A percentile compares a stretch with the other conserved stretches of the same genome.
These are phyloP conservation scores for Aspergillus candidus DNA, from an alignment of 2,329 filamentous ascomycete genomes.

Conservation along the genomic window DNA sequence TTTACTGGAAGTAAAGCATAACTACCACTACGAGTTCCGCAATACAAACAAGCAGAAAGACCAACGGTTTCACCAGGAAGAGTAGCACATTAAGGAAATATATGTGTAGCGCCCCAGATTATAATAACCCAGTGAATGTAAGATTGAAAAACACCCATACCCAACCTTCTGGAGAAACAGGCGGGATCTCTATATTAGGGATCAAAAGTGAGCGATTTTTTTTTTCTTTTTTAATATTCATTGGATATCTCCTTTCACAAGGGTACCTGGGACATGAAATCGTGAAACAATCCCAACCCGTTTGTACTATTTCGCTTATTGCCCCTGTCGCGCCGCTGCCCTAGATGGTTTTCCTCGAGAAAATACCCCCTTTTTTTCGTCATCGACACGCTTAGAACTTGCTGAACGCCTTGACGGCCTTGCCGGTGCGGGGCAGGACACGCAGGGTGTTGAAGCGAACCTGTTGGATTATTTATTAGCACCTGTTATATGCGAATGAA, in stretches of 20 bases:
- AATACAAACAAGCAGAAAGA: too few species aligned
- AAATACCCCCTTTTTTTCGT: conserved; percentile 23
- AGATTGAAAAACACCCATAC: too few species aligned
- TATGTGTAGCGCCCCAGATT: too few species aligned
- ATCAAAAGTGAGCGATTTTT: conserved; percentile 30
- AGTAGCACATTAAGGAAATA: too few species aligned
- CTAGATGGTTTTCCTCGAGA: conserved; percentile 27
- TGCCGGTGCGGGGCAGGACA: conserved; percentile 94
- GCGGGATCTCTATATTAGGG: conserved; percentile 17
- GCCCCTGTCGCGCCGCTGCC: conserved; percentile 34
- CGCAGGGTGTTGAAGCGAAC: conserved; percentile 99
- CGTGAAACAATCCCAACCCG: conserved; percentile 36
- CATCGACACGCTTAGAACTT: conserved; percentile 73
- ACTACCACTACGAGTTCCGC: too few species aligned
- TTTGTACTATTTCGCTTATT: conserved; percentile 31
- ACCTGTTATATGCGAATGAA: not conserved
- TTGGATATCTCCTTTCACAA: conserved; percentile 36
- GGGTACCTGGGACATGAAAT: conserved; percentile 38
- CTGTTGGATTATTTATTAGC: conserved; percentile 42
- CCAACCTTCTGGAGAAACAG: too few species aligned
- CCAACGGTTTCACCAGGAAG: too few species aligned
- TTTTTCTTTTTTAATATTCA: conserved; percentile 26
- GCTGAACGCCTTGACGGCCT: conserved; percentile 94
- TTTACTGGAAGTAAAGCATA: too few species aligned
- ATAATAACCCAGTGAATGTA: too few species aligned